Base-by-base conservation (phyloP, 1,284 basidiomycete species). In the Ceratobasidium sp. region DNA sequence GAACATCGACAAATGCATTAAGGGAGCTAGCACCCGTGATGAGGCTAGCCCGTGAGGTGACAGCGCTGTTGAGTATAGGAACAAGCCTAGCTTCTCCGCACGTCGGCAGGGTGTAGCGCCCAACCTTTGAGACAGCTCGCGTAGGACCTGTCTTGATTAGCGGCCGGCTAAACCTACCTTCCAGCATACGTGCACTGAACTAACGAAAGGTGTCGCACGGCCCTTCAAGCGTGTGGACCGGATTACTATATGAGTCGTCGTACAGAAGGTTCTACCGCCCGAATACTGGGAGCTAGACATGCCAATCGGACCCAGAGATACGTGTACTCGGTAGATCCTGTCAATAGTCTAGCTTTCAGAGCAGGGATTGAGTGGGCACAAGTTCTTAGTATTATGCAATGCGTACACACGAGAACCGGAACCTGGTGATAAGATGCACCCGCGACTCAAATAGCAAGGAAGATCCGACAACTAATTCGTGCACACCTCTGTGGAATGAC, bases 301-400 rank as follows among this genome's bases (percentile, higher is more conserved):
- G 34, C 21, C 28, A 67, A 39, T 52, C 62, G 62, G 62, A 65
- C 21, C 46, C 18, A 36, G 32, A 39, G 2, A 21, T 67, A 43
- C 21, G 28, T 48, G 43, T 30, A 53, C 28, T 36, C 53, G 65
- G 65, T 32, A 46, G 53, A 57, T 69, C 65, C 28, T 70, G 65
- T 70, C 65, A 70, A 32, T 9, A 34, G 26, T 34, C 41, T 45
- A 46, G 41, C 43, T 10, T 52, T 46, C 53, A 41, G 32, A 55
- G 21, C n/a, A 46, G 57, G 21, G 36, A 26, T 16, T 23, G 18
- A 26, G 39, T 34, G 53, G 53, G 50, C 36, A 46, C 41, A 52
- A 36, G 18, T 55, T 55, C 34, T 34, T 46, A 43, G 34, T 14
- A 34, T 70, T 70, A 58, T 30, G 34, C 34, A 55, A 58, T 58